Evolutionary conservation across 441 rosid genomes (phyloP).

Genomic region (Populus hybrid): DNA sequence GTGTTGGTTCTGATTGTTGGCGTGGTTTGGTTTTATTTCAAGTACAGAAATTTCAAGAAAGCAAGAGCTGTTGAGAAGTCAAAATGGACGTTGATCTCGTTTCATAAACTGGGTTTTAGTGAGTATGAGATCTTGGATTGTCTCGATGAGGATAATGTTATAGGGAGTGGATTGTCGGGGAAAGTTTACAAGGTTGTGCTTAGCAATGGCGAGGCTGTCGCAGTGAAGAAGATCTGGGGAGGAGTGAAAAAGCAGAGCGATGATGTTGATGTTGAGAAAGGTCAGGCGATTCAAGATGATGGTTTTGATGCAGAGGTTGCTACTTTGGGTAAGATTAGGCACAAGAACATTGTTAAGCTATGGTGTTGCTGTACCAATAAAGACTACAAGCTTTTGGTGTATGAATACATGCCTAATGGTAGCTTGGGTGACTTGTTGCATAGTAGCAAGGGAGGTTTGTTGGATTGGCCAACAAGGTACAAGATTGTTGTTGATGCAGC

Average conservation of each 20-base stretch:
- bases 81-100: constrained; percentile 93
- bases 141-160: constrained; percentile 89
- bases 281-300: constrained; percentile 42
- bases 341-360: constrained; percentile 91
- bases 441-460: constrained; percentile 70
- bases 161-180: constrained; percentile 86
- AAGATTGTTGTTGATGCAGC: constrained; percentile 83
- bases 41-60: constrained; percentile 62
- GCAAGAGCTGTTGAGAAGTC: constrained; percentile 66
- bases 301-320: constrained; percentile 84
- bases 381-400: constrained; percentile 90
- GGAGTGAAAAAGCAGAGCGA: constrained; percentile 46
- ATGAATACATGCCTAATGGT: constrained; percentile 94
- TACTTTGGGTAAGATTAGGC: constrained; percentile 94
- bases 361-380: constrained; percentile 89
- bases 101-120: constrained; percentile 86
- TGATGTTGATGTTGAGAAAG: constrained; percentile 59
- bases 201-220: constrained; percentile 72
- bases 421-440: constrained; percentile 95
- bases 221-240: constrained; percentile 91
- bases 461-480: constrained; percentile 83
- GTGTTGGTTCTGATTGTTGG: constrained; percentile 66
- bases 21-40: constrained; percentile 74
- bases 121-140: constrained; percentile 78
- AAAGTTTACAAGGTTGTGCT: constrained; percentile 91